Evolutionary conservation across 345 rosid genomes (phyloP), one percentile per base, ranked within the genome.

Genomic region (Noccaea bulbosa): DNA sequence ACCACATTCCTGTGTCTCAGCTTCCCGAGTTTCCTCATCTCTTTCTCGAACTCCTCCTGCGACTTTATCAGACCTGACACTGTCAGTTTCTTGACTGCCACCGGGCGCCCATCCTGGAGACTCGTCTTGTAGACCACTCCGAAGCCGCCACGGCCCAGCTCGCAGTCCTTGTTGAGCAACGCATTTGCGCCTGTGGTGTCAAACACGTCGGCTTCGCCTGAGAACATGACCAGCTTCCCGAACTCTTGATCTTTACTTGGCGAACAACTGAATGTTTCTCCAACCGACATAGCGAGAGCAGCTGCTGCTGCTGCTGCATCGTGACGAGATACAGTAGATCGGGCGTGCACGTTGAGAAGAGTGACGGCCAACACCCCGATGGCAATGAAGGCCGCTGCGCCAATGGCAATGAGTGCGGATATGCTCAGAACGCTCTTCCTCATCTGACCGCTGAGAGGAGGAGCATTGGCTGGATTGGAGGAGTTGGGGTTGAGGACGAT

Each of bases 101-200:
- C 92, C 0, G 92, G 78, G 73, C 84, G 87, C 30, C 97, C 92
- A 67, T 90, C 98, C 8, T 82, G 81, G 39, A 95, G 89, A 54
- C 76, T 69, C 12, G 99, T 87, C 56, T 56, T 86, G 71, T 95
- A 95, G 59, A 95, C 99, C 38, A 91, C 92, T 41, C 99, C 99
- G 32, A 95, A 95, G 24, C 98, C 99, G 5, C 99, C 99, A 24
- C 92, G 97, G 3, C 99, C 99, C n/a, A 95, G 78, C 74, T 90
- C 98, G 7, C 96, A 84, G 69, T 95, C 98, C 86, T 95, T 91
- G 81, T 86, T 91, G 38, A 94, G 98, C 81, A 94, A 75, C 1
- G 88, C 96, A 53, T 89, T 87, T 2, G 93, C 84, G 12, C 97
- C 97, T 4, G 85, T 81, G 41, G 80, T 87, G 70, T 91, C 89